A percentile compares a stretch with the other conserved stretches of the same genome.
phyloP scores from a whole-genome alignment of 2,329 filamentous ascomycete species.

The Blastomyces emzantsi region DNA sequence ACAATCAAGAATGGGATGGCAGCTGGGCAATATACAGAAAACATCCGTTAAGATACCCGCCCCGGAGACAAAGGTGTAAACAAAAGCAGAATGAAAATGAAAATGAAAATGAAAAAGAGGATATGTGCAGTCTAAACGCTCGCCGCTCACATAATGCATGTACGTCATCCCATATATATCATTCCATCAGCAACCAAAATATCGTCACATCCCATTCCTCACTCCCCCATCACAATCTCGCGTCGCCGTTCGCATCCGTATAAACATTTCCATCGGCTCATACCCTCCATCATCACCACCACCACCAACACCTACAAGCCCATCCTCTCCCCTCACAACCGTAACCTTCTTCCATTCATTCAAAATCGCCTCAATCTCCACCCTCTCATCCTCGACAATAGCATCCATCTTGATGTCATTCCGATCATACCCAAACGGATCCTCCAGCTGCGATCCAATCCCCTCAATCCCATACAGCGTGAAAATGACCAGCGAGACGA shows the following conservation, averaged over 20 bases:
- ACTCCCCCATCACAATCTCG: constrained; percentile 4
- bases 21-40: neutral
- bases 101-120: neutral
- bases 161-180: neutral
- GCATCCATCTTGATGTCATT: constrained; percentile 62
- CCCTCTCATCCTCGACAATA: constrained; percentile 51
- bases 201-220: constrained; percentile 2
- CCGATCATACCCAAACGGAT: constrained; percentile 57
- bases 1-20: neutral
- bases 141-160: neutral
- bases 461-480: constrained; percentile 57
- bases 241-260: constrained; percentile 18
- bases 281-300: constrained; percentile 14
- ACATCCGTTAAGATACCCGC: neutral
- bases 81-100: neutral
- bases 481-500: constrained; percentile 53
- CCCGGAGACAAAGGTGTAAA: neutral
- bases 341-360: constrained; percentile 46
- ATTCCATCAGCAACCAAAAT: neutral
- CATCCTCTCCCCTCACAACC: constrained; percentile 14
- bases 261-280: constrained; percentile 26
- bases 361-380: constrained; percentile 50
- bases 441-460: constrained; percentile 55
- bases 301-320: neutral
- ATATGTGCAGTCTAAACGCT: constrained; percentile 1